Conservation (phyloP, 768 basidiomycete species). For the Heimioporus sp. region DNA sequence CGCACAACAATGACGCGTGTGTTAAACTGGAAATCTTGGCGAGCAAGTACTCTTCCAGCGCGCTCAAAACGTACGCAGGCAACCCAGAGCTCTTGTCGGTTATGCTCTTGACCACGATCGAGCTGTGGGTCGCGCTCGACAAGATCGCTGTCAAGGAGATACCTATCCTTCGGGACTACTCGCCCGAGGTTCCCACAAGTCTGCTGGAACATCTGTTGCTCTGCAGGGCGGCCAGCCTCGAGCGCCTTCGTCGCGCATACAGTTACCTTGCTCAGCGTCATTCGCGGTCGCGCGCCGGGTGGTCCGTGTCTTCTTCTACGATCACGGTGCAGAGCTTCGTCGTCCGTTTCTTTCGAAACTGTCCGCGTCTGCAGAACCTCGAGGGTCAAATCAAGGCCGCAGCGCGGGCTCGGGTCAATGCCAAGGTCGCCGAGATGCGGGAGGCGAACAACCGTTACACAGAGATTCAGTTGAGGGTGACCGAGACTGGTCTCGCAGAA, state of each 20-base stretch:
- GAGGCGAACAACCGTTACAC: conserved; percentile 10
- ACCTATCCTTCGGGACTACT: conserved; percentile 42
- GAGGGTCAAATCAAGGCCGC: conserved; percentile 26
- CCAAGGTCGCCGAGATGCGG: conserved; percentile 29
- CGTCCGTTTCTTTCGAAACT: conserved; percentile 13
- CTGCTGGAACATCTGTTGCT: conserved; percentile 44
- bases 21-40: conserved; percentile 27
- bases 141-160: conserved; percentile 29
- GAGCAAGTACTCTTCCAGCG: conserved; percentile 23
- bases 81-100: conserved; percentile 37
- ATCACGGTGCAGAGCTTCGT: conserved; percentile 25
- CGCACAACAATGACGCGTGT: conserved; percentile 22
- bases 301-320: conserved; percentile 34
- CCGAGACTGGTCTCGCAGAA: too few species aligned
- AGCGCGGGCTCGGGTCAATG: conserved; percentile 17
- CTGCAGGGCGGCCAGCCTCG: conserved; percentile 26
- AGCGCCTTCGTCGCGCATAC: conserved; percentile 25
- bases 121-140: conserved; percentile 51
- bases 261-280: conserved; percentile 33
- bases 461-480: too few species aligned
- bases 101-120: conserved; percentile 44
- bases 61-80: conserved; percentile 24
- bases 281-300: not conserved
- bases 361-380: conserved; percentile 25
- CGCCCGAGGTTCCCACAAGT: conserved; percentile 41